These are phyloP conservation scores for Rhododendron kiyosumense DNA, from an alignment of 148 eudicot species.

Conservation along the genomic window DNA sequence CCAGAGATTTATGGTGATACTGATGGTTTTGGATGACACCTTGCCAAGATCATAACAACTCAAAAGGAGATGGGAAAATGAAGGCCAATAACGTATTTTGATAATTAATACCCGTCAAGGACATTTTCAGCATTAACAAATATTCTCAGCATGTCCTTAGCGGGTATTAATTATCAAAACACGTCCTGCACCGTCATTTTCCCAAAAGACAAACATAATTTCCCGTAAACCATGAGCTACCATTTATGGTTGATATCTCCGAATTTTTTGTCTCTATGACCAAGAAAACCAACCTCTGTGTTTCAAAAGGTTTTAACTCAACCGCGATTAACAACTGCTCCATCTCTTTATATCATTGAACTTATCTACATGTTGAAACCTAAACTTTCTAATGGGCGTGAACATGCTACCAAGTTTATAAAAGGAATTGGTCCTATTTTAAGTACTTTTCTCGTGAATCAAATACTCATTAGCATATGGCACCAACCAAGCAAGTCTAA, in stretches of 20 bases:
- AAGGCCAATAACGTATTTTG: no score
- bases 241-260: neutral
- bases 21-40: neutral
- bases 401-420: neutral
- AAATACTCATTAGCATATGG: neutral
- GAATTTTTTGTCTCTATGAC: neutral
- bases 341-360: neutral
- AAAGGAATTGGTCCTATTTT: neutral
- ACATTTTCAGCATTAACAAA: no score
- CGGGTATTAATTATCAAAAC: no score
- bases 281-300: neutral
- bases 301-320: neutral
- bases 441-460: neutral
- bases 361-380: neutral
- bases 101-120: no score
- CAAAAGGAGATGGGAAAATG: neutral
- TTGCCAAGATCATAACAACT: neutral
- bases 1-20: neutral
- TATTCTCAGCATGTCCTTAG: no score
- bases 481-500: neutral
- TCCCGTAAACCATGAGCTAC: neutral
- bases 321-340: neutral
- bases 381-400: neutral
- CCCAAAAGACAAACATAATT: neutral
- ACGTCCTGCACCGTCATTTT: no score